These are phyloP conservation scores for Margaritispora aquatica DNA, from an alignment of 495 filamentous ascomycete genomes.

Conservation along the genomic window DNA sequence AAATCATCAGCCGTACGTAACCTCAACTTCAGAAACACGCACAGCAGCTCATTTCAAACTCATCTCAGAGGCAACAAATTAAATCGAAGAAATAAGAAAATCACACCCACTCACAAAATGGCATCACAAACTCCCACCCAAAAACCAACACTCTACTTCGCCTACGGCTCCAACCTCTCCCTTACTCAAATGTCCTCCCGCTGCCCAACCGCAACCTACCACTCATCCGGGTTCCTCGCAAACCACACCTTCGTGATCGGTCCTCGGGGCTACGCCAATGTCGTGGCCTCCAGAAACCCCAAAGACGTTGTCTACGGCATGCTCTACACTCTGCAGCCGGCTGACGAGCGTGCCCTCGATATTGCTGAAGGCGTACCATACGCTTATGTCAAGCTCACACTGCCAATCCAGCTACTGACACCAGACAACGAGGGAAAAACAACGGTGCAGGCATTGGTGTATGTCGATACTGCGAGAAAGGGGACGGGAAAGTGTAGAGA, in stretches of 20 bases:
- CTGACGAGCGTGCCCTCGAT: conserved; percentile 45
- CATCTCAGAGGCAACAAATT: too few species aligned
- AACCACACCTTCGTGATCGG: conserved; percentile 44
- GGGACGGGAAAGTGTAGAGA: conserved; percentile 6
- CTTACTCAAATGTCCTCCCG: conserved; percentile 57
- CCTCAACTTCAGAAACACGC: too few species aligned
- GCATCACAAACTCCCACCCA: background rate
- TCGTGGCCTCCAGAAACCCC: conserved; percentile 30
- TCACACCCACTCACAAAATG: background rate
- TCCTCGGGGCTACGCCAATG: conserved; percentile 62
- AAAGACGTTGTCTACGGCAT: conserved; percentile 36
- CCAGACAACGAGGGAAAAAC: background rate
- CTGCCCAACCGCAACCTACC: conserved; percentile 45
- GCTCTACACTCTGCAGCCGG: conserved; percentile 36
- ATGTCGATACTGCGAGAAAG: conserved; percentile 5
- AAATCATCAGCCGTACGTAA: too few species aligned
- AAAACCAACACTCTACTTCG: conserved; percentile 50
- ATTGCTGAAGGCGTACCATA: conserved; percentile 50
- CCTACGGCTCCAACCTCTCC: conserved; percentile 69
- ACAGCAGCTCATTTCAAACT: too few species aligned
- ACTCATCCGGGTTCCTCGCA: conserved; percentile 40
- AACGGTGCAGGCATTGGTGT: conserved; percentile 12
- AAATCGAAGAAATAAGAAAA: too few species aligned
- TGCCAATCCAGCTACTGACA: conserved; percentile 11
- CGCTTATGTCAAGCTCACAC: conserved; percentile 40